Base-by-base conservation (phyloP, 805 yeast species). In the Schizosaccharomyces octosporus region DNA sequence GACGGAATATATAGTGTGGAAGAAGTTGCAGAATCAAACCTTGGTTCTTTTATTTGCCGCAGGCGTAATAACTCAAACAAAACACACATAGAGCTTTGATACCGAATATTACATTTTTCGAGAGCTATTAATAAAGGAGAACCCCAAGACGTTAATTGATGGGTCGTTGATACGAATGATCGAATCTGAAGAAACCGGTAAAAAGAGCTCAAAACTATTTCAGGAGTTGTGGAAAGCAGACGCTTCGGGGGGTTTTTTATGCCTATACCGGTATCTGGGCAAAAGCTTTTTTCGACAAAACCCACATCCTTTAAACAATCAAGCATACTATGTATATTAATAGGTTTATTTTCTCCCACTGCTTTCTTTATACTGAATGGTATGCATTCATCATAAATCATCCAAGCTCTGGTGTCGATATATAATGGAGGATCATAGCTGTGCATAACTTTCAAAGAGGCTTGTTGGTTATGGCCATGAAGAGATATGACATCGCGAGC, bases 201-300 rank as follows among this genome's bases (percentile, higher is more conserved):
- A 13, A 79, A 67, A 13, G 79, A 72, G 1, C 86, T 82, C 4
- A 82, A 72, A 24, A 84, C 70, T 11, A 83, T 67, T 67, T 84
- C 89, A 62, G 75, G 74, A 58, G 75, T 71, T 1, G 77, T 68
- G 9, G 71, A 71, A 55, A 82, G 67, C 48, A 19, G 66, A 6
- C 67, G 72, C 42, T 51, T 51, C 29, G 57, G 36, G 4, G 29
- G 62, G 62, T 7, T 36, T 59, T 42, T 64, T 64, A 57, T 66
- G 63, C 63, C 62, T 24, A 39, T 64, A 66, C 43, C 63, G 41
- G 24, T 61, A 61, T 59, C 66, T 39, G 62, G 61, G 61, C 36
- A 29, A 9, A 51, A 51, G 57, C 57, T 51, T 24, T 51, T 29
- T 29, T 51, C 36, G 9, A 51, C 57, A 51, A 51, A 51, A 7